Evolutionary conservation across 192 early-diverging fungal genomes (phyloP), one percentile per base, ranked within the genome.

Genomic region (Umbelopsis sp.): DNA sequence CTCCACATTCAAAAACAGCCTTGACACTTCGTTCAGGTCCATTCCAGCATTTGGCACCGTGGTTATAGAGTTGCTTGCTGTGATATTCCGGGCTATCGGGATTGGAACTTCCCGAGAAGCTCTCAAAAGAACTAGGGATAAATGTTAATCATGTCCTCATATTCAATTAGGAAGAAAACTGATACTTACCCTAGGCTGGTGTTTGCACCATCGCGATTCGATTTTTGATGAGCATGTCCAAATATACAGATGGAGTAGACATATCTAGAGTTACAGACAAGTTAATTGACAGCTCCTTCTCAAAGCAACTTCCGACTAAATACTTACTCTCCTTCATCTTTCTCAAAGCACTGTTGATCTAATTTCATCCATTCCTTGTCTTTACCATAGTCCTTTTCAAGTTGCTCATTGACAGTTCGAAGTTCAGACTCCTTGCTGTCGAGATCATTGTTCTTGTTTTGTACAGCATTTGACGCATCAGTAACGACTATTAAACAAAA

Each of bases 1-100:
- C 68, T 0, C 92, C 94, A 78, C 97, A 99, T 69, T 90, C 89
- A 41, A 98, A 80, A 30, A 69, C 68, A 13, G 89, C 84, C 74
- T 74, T 64, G 20, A 86, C 74, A 79, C 75, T 75, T 23, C 97
- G 86, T 15, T 89, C 82, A 2, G 96, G 97, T 1, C 96, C 97
- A 71, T 97, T 96, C 97, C 97, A 99, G 82, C 97, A 99, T 44
- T 87, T 84, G 18, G 85, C 79, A 25, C 97, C 97, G 67, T 87
- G 74, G 7, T 79, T 80, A 72, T 90, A 95, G 69, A 84, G 75
- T 76, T 95, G 93, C 46, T 77, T 49, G 6, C 70, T 46, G 68
- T 95, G 90, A 66, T 73, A 65, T 16, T 46, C 41, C 20, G 76
- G 75, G 37, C 72, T 77, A 21, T 46, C 37, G 16, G 15, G 16